These are phyloP conservation scores for Misopates orontium DNA, from an alignment of 257 asterid species.

Conservation along the genomic window DNA sequence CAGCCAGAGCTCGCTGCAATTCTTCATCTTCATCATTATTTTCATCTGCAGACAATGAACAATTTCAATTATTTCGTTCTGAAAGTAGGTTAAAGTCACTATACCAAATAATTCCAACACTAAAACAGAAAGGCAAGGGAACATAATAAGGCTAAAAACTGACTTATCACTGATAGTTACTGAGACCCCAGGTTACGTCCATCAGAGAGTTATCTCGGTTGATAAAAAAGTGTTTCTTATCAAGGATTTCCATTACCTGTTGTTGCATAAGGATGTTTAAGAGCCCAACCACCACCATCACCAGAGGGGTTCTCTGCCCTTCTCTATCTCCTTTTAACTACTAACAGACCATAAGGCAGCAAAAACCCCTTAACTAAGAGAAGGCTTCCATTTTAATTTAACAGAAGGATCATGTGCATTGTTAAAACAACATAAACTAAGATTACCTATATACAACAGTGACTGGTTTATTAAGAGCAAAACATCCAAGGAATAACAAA, in stretches of 20 bases:
- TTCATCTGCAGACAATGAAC: conserved; percentile 46
- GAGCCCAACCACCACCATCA: background rate
- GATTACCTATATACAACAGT: too few relatives aligned
- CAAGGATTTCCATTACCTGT: background rate
- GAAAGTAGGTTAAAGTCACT: background rate
- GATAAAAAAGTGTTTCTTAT: too few relatives aligned
- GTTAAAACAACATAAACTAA: too few relatives aligned
- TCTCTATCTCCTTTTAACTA: too few relatives aligned
- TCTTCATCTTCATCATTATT: conserved; percentile 61
- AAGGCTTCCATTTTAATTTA: too few relatives aligned
- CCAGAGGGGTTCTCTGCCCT: too few relatives aligned
- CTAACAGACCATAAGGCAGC: too few relatives aligned
- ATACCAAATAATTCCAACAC: background rate
- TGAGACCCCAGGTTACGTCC: background rate
- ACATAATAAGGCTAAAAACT: background rate
- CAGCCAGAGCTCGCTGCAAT: conserved; percentile 73
- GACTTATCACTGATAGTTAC: background rate
- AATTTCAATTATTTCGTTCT: conserved; percentile 18
- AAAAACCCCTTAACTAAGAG: too few relatives aligned
- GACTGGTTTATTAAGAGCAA: too few relatives aligned
- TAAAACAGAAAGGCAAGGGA: background rate
- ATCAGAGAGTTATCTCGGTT: too few relatives aligned
- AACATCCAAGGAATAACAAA: too few relatives aligned
- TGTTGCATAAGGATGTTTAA: conserved; percentile 6
- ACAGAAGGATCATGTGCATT: too few relatives aligned